Percentiles rank a stretch among this genome's conserved stretches.
These are phyloP conservation scores for Citrus sinensis DNA, from an alignment of 345 rosid genomes.

Conservation along the genomic window DVS_A1.0 CM039163.1:43788501-43789000, in stretches of 20 bases:
- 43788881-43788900: not conserved
- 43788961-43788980: not conserved
- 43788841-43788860: not conserved
- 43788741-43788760: conserved; percentile 7
- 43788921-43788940: not conserved
- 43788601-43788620: conserved; percentile 80
- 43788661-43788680: conserved; percentile 98
- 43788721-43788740: not conserved
- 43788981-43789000: conserved; percentile 4
- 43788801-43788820: conserved; percentile 90
- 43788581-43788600: conserved; percentile 7
- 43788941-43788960: not conserved
- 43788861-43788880: not conserved
- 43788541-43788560: not conserved
- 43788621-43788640: conserved; percentile 84
- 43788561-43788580: not conserved
- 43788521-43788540: not conserved
- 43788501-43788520: not conserved
- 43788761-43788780: conserved; percentile 7
- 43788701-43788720: not conserved
- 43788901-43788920: not conserved
- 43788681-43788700: not conserved
- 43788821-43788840: conserved; percentile 70
- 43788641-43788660: conserved; percentile 94
- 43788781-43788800: conserved; percentile 54